A percentile compares a stretch with the other conserved stretches of the same genome.
Evolutionary conservation across 768 basidiomycete species (phyloP).

Genomic region (Agaricus sinodeliciosus): DNA sequence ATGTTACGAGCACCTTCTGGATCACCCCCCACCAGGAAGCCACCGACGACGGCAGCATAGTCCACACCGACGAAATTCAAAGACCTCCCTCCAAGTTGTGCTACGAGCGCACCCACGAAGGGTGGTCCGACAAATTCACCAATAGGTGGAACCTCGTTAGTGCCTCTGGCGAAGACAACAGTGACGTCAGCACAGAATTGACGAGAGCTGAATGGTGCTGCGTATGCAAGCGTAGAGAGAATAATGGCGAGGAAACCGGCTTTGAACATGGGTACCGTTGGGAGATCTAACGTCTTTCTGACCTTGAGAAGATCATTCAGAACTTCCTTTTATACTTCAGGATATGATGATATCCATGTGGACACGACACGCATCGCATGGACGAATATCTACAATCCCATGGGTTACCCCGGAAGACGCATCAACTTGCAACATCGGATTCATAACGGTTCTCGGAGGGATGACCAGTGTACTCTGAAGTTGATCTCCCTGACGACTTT

Average conservation of each 20-base stretch:
- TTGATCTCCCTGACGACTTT: too few species aligned
- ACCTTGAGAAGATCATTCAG: background rate
- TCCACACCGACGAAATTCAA: slow-evolving; percentile 30
- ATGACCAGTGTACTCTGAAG: too few species aligned
- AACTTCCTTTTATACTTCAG: background rate
- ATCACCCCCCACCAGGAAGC: slow-evolving; percentile 33
- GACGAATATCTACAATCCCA: background rate
- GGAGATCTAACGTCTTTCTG: background rate
- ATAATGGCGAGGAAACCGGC: slow-evolving; percentile 12
- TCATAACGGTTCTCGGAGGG: too few species aligned
- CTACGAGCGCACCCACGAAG: slow-evolving; percentile 23
- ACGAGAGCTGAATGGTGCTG: slow-evolving; percentile 12
- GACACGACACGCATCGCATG: too few species aligned
- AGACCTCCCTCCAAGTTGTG: slow-evolving; percentile 21
- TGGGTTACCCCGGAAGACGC: background rate
- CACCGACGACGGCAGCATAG: slow-evolving; percentile 27
- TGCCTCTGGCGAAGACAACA: slow-evolving; percentile 33
- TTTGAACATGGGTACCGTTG: slow-evolving; percentile 13
- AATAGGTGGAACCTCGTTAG: slow-evolving; percentile 24
- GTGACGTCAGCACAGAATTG: slow-evolving; percentile 25
- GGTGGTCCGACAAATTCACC: slow-evolving; percentile 31
- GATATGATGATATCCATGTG: too few species aligned
- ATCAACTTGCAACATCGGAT: too few species aligned
- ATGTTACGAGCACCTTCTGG: slow-evolving; percentile 26
- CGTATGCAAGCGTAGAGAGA: slow-evolving; percentile 17